Base-by-base conservation (phyloP, 805 yeast genomes). In the Wickerhamomyces queroliae region DNA sequence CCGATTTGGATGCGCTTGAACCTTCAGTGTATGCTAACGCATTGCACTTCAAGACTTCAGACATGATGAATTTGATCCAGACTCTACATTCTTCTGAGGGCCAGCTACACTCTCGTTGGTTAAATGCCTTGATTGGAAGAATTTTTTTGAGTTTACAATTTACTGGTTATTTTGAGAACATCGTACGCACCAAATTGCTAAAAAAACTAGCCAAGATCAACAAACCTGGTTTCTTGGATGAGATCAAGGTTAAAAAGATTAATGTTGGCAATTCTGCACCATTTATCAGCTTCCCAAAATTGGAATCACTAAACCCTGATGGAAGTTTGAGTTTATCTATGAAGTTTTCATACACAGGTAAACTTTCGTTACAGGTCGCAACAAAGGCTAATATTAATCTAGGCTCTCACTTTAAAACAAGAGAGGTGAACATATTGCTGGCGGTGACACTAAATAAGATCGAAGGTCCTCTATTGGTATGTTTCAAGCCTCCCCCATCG, bases 401-500 rank as follows among this genome's bases (percentile, higher is more conserved):
- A 25, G 95, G 95, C 2, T 66, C 88, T 2, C 70, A 86, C 11
- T 82, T 89, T 63, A 78, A 82, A 33, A 57, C 77, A 5, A 66
- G 86, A 38, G 95, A 85, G 47, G 85, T 91, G 30, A 82, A 83
- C 38, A 64, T 93, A 26, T 70, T 83, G 20, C 63, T 93, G 37
- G 76, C 83, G 15, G 77, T 90, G 2, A 79, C 82, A 2, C 61
- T 91, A 36, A 74, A 75, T 40, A 76, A 70, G 49, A 49, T 93
- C 4, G 78, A 80, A 37, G 99, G 99, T 0, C 83, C 84, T 2
- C 47, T 91, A 41, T 55, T 84, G 0, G 52, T 90, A 17, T 65
- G 74, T 30, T 56, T 91, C 25, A 93, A 93, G 55, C 87, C 95
- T 1, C 95, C 96, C 2, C 98, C 99, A 8, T 80, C 95, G 2